Evolutionary conservation across 306 rosid genomes (phyloP), one percentile per base, ranked within the genome.

Genomic region (Sechiopsis laciniata): DNA sequence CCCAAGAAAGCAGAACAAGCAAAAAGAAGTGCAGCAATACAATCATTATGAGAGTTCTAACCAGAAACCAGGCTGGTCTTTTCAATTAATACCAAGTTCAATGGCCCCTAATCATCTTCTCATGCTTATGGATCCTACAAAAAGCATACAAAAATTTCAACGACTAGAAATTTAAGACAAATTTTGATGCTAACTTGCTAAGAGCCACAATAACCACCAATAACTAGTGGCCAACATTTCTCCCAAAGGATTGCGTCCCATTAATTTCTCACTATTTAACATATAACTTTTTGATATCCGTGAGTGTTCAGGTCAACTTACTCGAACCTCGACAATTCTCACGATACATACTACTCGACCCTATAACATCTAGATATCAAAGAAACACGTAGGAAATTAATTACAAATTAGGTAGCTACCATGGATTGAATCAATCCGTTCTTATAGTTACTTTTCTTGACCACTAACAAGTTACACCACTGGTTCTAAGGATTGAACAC

Each of bases 151-250:
- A 74, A 75, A 71, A 81, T 76, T 60, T 45, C 57, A 70, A 80
- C 78, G 62, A 81, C 70, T 56, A 72, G 78, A 79, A 75, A 74
- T 61, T 51, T 79, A 61, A 71, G 26, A 81, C 78, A 79, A 74
- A 78, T 67, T 74, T 60, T 71, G 77, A 66, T 63, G 82, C 55
- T 60, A 60, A 26, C 45, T 60, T 6, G 66, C 45, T 83, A 77
- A 60, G 85, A 82, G 80, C 80, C 60, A 78, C 3, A 82, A 81
- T 81, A 82, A 67, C 92, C 97, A 87, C 95, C 88, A 80, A 84
- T 81, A 85, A 83, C 87, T 77, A 83, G 91, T 84, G 93, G 97
- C 78, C 87, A 86, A 82, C 66, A 77, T 83, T 78, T 79, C 79
- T 51, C 82, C 84, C 9, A 76, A 76, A 74, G 81, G 84, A 68